Conservation (phyloP, 805 yeast species). For the Grigorovia transvaalensis region DNA sequence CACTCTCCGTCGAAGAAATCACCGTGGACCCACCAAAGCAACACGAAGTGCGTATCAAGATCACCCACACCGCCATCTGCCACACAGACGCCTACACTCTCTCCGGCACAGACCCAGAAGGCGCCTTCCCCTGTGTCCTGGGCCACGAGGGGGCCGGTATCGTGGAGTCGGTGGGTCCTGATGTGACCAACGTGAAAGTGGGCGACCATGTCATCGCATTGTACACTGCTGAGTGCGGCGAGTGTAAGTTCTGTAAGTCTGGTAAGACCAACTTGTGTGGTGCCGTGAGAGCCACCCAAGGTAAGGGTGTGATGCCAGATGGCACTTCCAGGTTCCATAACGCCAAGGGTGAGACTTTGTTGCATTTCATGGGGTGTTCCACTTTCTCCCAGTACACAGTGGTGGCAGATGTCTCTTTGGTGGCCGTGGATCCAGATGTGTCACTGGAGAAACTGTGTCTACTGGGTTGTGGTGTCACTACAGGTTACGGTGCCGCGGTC, state of each 20-base stretch:
- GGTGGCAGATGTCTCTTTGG: slow-evolving; percentile 94
- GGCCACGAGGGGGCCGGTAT: slow-evolving; percentile 99
- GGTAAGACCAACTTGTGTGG: slow-evolving; percentile 97
- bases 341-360: slow-evolving; percentile 65
- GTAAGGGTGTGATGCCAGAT: slow-evolving; percentile 97
- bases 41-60: slow-evolving; percentile 91
- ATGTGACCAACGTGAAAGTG: slow-evolving; percentile 75
- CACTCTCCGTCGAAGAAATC: slow-evolving; percentile 72
- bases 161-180: slow-evolving; percentile 92
- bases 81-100: slow-evolving; percentile 97
- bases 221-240: slow-evolving; percentile 93
- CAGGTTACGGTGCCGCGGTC: slow-evolving; percentile 96
- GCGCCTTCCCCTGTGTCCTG: slow-evolving; percentile 81
- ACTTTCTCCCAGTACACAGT: slow-evolving; percentile 96
- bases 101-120: slow-evolving; percentile 93
- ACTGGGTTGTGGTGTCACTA: slow-evolving; percentile 96
- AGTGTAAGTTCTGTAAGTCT: slow-evolving; percentile 88
- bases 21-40: slow-evolving; percentile 92
- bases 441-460: slow-evolving; percentile 80
- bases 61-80: slow-evolving; percentile 86
- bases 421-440: slow-evolving; percentile 77
- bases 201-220: slow-evolving; percentile 93
- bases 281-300: slow-evolving; percentile 93
- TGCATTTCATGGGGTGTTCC: slow-evolving; percentile 97
- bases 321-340: slow-evolving; percentile 87